Conservation (phyloP, 163 green algal species). For the Trebouxia gelatinosa region DNA sequence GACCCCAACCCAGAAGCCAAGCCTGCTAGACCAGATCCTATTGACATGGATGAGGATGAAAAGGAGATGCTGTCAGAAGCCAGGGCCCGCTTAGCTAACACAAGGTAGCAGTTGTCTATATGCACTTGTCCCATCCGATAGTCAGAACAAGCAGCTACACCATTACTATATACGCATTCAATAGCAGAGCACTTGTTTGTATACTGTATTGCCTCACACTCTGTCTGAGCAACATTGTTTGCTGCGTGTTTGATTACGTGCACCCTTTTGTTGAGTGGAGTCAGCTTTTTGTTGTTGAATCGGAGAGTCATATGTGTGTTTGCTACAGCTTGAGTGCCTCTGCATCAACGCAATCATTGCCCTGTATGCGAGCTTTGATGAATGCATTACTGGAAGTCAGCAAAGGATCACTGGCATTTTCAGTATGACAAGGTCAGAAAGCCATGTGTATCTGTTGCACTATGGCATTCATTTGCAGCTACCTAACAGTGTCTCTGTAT, state of each 20-base stretch:
- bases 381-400: not conserved
- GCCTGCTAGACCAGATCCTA: constrained; percentile 89
- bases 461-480: not conserved
- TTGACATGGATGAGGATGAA: constrained; percentile 99
- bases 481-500: not conserved
- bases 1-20: constrained; percentile 98
- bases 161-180: not conserved
- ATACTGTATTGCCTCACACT: not conserved
- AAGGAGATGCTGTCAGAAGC: constrained; percentile 99
- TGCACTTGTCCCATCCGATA: not conserved
- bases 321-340: not conserved
- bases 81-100: constrained; percentile 96
- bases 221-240: not conserved
- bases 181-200: not conserved
- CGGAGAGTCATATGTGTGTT: not conserved
- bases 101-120: constrained; percentile 51
- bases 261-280: no score
- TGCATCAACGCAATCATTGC: no score
- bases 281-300: no score
- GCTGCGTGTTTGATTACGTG: no score
- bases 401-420: not conserved
- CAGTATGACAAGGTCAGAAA: no score
- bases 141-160: not conserved
- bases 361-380: no score
- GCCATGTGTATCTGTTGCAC: no score